Conservation (phyloP, 257 asterid genomes). For the Salvia splendens region DNA sequence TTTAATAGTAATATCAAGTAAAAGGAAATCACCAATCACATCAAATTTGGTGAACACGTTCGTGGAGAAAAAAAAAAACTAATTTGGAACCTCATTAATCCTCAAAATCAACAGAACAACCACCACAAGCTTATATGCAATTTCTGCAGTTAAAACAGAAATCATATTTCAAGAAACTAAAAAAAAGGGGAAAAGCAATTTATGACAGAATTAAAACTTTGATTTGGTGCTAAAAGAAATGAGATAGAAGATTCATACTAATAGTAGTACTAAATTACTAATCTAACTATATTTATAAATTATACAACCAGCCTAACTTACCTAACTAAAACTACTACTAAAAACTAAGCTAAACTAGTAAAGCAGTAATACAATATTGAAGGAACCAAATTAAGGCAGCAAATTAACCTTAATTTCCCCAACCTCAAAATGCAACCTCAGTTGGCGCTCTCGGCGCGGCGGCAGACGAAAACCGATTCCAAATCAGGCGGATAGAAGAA, state of each 20-base stretch:
- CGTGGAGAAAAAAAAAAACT: not conserved
- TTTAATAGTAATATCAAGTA: not conserved
- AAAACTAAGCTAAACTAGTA: conserved; percentile 16
- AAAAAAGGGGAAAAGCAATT: not conserved
- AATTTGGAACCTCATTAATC: conserved; percentile 21
- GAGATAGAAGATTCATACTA: conserved; percentile 32
- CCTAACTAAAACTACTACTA: conserved; percentile 5
- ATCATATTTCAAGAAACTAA: not conserved
- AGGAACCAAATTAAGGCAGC: not conserved
- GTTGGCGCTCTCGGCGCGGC: conserved; percentile 51
- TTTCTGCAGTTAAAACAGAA: not conserved
- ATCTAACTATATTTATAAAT: conserved; percentile 33
- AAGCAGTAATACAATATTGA: conserved; percentile 5
- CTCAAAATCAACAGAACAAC: not conserved
- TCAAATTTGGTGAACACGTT: not conserved
- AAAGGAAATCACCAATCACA: not conserved
- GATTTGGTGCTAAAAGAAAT: conserved; percentile 6
- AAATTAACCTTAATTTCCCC: not conserved
- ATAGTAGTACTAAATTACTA: conserved; percentile 6
- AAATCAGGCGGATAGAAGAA: conserved; percentile 79
- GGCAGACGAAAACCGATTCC: conserved; percentile 70
- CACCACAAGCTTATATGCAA: not conserved
- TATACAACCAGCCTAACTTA: conserved; percentile 27
- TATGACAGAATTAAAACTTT: conserved; percentile 15
- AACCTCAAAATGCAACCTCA: conserved; percentile 23